Evolutionary conservation across 1,284 basidiomycete genomes (phyloP), one percentile per base, ranked within the genome.

Genomic region (Ustilago sp.): DNA sequence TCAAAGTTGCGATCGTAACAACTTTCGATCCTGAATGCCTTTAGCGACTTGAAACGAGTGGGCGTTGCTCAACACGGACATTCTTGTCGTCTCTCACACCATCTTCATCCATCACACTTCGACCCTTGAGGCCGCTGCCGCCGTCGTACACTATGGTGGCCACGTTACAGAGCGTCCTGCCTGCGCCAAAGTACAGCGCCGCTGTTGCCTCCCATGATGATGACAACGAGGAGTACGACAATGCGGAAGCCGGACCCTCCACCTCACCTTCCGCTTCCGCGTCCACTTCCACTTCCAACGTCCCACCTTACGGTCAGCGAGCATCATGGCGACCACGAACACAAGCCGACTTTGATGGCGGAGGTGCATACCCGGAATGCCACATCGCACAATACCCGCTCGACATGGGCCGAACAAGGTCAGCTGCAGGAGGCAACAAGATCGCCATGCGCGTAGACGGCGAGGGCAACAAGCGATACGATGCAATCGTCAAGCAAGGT

Each of bases 381-480:
- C 95, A 96, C 89, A 88, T 97, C 63, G 96, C 96, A 12, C 96
- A 99, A 86, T 99, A 98, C 88, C 96, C 96, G 8, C 87, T 98
- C 77, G 94, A 95, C 74, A 92, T 99, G 90, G 96, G 96, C 59
- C 91, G 91, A 86, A 97, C 96, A 90, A 94, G 80, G 38, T 77
- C 94, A 5, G 54, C 59, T 5, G 62, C 62, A 3, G 53, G 63
- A 0, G 91, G 94, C 91, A 64, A 74, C 70, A 77, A 73, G 59
- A 90, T 99, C 9, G 94, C 97, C 9, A 90, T 99, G 3, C 95
- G 97, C 89, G 95, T 98, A 12, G 97, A 99, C 83, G 91, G 91
- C 61, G 95, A 98, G 85, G 97, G 97, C 38, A 95, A 94, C 76
- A 94, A 98, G 60, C 92, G 94, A 74, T 99, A 98, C 87, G 96